These are phyloP conservation scores for Boletus rex-veris DNA, from an alignment of 768 basidiomycete genomes.

Conservation along the genomic window DNA sequence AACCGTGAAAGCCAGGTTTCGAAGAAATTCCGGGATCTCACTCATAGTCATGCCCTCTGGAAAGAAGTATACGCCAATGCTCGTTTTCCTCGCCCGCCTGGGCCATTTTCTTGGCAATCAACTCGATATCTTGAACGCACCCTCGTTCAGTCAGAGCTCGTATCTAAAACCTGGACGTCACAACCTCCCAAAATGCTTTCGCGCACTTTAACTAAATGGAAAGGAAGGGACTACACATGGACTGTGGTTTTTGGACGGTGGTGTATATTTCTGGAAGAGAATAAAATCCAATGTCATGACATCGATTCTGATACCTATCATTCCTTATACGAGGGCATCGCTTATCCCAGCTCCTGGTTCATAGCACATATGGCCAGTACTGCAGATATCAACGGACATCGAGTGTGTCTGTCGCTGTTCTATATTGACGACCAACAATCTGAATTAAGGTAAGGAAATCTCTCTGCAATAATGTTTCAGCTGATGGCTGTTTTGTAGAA, in stretches of 20 bases:
- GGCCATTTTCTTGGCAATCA: neutral
- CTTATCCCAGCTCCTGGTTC: neutral
- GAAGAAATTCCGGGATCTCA: neutral
- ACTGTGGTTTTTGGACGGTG: neutral
- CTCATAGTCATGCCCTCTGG: neutral
- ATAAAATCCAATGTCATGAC: neutral
- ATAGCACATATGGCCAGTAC: too few species aligned
- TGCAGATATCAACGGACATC: neutral
- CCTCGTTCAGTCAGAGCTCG: neutral
- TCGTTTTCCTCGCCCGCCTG: neutral
- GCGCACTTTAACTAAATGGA: neutral
- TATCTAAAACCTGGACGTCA: neutral
- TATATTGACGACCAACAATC: too few species aligned
- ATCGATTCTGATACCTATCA: neutral
- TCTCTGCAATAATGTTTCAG: neutral
- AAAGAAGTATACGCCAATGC: neutral
- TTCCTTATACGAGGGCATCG: neutral
- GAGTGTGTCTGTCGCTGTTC: neutral
- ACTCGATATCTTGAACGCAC: neutral
- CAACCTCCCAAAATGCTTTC: neutral
- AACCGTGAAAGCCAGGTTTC: neutral
- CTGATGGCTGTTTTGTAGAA: neutral
- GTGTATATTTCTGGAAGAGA: neutral
- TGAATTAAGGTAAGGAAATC: neutral
- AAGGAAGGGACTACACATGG: too few species aligned